Percentiles rank a stretch among this genome's conserved stretches.
Conservation (phyloP, 2,329 filamentous ascomycete species). For the Neopestalotiopsis sp. region DNA sequence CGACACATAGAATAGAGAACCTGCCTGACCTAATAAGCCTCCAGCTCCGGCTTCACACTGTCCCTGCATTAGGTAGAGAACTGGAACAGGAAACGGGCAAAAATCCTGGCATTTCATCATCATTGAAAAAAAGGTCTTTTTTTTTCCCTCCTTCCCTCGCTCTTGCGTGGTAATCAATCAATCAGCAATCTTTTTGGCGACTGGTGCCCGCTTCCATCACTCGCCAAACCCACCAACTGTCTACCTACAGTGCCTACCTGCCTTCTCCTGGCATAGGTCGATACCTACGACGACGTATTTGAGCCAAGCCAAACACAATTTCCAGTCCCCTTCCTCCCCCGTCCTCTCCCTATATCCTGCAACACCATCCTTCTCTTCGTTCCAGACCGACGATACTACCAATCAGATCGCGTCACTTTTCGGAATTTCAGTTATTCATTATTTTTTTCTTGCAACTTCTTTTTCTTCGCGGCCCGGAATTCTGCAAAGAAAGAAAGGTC, state of each 20-base stretch:
- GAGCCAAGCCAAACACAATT: slow-evolving; percentile 4
- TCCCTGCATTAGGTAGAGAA: slow-evolving; percentile 1
- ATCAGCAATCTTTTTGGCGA: background rate
- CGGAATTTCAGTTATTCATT: background rate
- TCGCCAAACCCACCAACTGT: background rate
- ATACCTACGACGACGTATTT: background rate
- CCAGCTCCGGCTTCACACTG: background rate
- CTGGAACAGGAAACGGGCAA: background rate
- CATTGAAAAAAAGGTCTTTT: background rate
- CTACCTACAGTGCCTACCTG: background rate
- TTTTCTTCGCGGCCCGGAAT: background rate
- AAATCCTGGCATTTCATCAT: slow-evolving; percentile 1
- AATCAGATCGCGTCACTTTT: slow-evolving; percentile 1
- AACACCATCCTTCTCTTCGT: background rate
- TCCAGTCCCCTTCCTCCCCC: background rate
- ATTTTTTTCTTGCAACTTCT: background rate
- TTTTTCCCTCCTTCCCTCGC: too few species aligned
- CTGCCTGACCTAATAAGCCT: background rate
- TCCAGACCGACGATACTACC: background rate
- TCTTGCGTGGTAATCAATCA: background rate
- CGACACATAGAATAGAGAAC: background rate
- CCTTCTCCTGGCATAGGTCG: background rate
- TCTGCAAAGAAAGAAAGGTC: background rate
- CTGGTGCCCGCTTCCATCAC: background rate
- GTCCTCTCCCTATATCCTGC: background rate